Base-by-base conservation (phyloP, 208 protist species). In the Trypanosomatidae sp. region DNA sequence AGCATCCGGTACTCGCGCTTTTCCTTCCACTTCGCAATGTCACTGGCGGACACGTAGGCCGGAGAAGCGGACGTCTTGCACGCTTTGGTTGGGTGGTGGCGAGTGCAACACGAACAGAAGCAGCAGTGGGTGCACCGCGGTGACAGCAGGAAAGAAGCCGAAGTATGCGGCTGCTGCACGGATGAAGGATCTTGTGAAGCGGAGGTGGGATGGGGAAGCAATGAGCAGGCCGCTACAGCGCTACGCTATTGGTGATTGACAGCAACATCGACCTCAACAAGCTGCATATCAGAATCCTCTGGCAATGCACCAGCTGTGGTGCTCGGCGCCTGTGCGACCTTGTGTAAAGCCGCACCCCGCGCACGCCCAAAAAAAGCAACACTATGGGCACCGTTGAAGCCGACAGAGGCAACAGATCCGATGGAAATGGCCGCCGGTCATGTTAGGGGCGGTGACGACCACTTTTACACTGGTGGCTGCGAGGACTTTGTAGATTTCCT, bases 1-100 rank as follows among this genome's bases (percentile, higher is more conserved):
- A 79, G 76, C 60, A 36, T 36, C 33, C 56, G 47, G 46, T 83
- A 76, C 3, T 78, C 64, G 1, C 55, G 69, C n/a, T n/a, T 66
- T 9, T 75, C 70, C 58, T 72, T 60, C 65, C 65, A 72, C 67
- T 52, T 52, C 6, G 36, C 39, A 46, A 73, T 65, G 17, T 52
- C 67, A 19, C 17, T 66, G 50, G 28, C 17, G 47, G 65, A 56
- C 25, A 52, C 7, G 28, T 17, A 7, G 33, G 41, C 22, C 19
- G 62, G 33, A 44, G 36, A 13, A 44, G 25, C 7, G 41, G n/a
- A 44, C 25, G 25, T 50, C 62, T 15, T 50, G 62, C 62, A 50
- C 6, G 47, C 28, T 62, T 62, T 22, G 74, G 52, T 10, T 65
- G 46, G n/a, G 7, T 55, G 62, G 19, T 46, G 10, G 36, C 41